Evolutionary conservation across 257 asterid species (phyloP).

Genomic region (Solanum verrucosum): DNA sequence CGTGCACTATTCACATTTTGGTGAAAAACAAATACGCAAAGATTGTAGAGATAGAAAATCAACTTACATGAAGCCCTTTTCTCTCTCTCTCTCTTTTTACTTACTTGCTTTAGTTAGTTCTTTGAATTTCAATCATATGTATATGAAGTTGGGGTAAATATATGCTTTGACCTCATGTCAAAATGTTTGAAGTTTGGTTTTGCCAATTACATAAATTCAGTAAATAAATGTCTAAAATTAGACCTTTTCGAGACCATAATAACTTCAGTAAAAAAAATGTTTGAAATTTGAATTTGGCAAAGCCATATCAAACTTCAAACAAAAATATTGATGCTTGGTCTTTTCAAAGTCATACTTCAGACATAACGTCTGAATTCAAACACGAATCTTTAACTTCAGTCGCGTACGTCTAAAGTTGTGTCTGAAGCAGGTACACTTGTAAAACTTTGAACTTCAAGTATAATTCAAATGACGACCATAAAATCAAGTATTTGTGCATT

Average conservation of each 20-base stretch:
- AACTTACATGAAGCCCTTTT: too few relatives aligned
- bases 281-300: not conserved
- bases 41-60: not conserved
- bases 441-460: not conserved
- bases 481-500: not conserved
- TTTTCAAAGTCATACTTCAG: not conserved
- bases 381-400: not conserved
- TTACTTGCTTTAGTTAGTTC: too few relatives aligned
- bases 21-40: too few relatives aligned
- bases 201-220: not conserved
- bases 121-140: not conserved
- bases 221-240: not conserved
- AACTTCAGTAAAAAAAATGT: not conserved
- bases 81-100: too few relatives aligned
- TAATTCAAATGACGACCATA: not conserved
- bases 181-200: not conserved
- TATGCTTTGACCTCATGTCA: not conserved
- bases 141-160: not conserved
- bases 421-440: rapidly evolving
- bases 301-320: not conserved
- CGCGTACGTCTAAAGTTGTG: not conserved
- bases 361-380: not conserved
- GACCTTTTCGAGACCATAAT: too few relatives aligned
- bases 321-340: not conserved
- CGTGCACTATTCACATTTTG: not conserved